Evolutionary conservation across 1,139 yeast species (phyloP).

Genomic region (Pichia sp.): DNA sequence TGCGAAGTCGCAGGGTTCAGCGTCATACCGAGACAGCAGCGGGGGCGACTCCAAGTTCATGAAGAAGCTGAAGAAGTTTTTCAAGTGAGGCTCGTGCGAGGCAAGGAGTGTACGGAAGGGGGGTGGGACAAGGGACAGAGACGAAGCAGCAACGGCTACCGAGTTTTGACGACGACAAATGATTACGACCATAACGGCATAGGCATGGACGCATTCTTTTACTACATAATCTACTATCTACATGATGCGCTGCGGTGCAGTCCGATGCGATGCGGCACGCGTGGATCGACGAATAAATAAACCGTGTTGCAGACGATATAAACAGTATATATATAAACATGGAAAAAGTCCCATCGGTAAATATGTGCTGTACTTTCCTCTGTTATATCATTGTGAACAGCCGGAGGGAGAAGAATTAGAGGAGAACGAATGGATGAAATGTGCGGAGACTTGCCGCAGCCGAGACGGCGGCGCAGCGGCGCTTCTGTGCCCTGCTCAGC

Average conservation of each 20-base stretch:
- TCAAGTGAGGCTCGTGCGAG: constrained; percentile 12
- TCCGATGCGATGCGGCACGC: not conserved
- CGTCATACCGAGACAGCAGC: not conserved
- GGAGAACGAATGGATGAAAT: not conserved
- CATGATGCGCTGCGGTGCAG: no score
- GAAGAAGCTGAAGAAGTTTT: constrained; percentile 24
- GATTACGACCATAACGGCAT: not conserved
- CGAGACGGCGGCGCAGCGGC: no score
- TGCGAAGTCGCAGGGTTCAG: constrained; percentile 3
- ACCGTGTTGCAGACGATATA: not conserved
- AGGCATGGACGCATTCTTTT: not conserved
- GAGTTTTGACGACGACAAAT: not conserved
- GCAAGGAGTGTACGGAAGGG: not conserved
- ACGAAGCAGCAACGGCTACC: not conserved
- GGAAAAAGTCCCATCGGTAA: not conserved
- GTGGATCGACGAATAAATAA: constrained; percentile 4
- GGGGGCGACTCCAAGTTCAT: constrained; percentile 17
- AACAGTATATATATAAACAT: not conserved
- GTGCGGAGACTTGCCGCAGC: not conserved
- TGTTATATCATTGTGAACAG: not conserved
- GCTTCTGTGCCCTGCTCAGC: no score
- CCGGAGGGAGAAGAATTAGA: not conserved
- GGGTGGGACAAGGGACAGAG: not conserved
- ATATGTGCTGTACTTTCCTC: not conserved
- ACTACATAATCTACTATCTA: not conserved